Base-by-base conservation (phyloP, 768 basidiomycete genomes). In the Phaeotremella skinneri region DNA sequence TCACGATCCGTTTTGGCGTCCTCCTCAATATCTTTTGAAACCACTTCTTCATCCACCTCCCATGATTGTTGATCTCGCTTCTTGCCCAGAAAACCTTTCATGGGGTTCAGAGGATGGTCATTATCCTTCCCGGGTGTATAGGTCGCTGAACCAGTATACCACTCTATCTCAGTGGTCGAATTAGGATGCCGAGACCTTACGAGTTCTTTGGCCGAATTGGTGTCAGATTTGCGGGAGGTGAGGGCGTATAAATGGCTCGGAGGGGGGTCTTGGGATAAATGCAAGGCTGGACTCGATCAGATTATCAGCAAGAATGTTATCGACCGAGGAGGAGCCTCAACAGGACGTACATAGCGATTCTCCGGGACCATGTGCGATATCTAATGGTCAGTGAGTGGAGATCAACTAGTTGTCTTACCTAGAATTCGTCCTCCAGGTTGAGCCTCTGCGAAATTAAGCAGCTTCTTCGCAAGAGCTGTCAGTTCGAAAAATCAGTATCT, bases 331-430 rank as follows among this genome's bases (percentile, higher is more conserved):
- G 17, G 6, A 52, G 29, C 14, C 11, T 26, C 5, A 25, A 2
- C 26, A 32, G 7, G 17, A 51, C 67, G 39, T 23, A 66, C 65
- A 37, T 3, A 73, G 58, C 2, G 72, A 73, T 56, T 73, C 72
- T 5, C 72, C 72, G 21, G 67, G 47, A 7, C 72, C 72, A 56
- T 73, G 72, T 21, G 69, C 72, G 16, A 73, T 65, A 58, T 73
- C 72, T 72, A 30, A 9, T 39, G 52, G 27, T 16, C 3, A 31
- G 51, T 60, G 32, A 51, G 5, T 16, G 39, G 60, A 50, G 5
- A 26, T 43, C 14, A 29, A 14, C 5, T 23, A 45, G 25, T 26
- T 2, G 20, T 45, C 66, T 31, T 47, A 72, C 70, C 70, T 9
- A 73, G 50, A 0, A 73, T 62, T 17, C 29, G 52, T 3, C 67